phyloP scores from a whole-genome alignment of 2,329 filamentous ascomycete genomes.

The Didymosphaeria variabile region DNA sequence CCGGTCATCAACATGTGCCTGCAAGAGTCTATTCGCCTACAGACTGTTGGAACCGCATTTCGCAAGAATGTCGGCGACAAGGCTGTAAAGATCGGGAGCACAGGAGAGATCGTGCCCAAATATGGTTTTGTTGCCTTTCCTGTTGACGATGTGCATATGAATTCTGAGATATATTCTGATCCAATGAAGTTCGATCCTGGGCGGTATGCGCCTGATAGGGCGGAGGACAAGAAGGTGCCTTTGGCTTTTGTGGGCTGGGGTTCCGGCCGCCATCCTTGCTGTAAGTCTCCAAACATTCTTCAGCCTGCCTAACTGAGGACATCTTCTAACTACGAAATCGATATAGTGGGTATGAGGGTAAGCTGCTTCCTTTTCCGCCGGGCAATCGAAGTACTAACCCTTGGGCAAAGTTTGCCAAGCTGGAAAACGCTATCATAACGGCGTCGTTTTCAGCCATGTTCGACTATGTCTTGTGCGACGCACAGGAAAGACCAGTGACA shows the following conservation, averaged over 20 bases:
- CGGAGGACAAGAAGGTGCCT: conserved; percentile 57
- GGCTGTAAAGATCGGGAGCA: conserved; percentile 55
- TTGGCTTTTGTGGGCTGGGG: conserved; percentile 52
- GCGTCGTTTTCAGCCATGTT: no score
- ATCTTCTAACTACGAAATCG: no score
- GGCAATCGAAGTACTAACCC: no score
- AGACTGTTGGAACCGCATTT: conserved; percentile 59
- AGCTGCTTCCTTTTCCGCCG: no score
- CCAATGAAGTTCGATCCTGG: conserved; percentile 61
- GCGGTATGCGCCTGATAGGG: conserved; percentile 58
- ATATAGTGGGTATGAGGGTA: conserved; percentile 35
- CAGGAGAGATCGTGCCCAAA: conserved; percentile 58
- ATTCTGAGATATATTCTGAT: conserved; percentile 60
- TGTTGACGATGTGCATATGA: conserved; percentile 59
- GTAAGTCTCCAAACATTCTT: no score
- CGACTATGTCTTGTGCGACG: no score
- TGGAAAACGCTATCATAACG: conserved; percentile 46
- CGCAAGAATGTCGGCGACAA: conserved; percentile 61
- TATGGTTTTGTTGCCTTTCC: conserved; percentile 58
- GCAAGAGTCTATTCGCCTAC: conserved; percentile 63
- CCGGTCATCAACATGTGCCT: conserved; percentile 62
- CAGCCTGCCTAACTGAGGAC: no score
- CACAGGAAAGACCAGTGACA: no score
- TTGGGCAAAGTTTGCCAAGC: conserved; percentile 57
- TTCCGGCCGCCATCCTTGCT: conserved; percentile 52